These are phyloP conservation scores for Astrothelium subdiscretum DNA, from an alignment of 495 filamentous ascomycete genomes.

Conservation along the genomic window DNA sequence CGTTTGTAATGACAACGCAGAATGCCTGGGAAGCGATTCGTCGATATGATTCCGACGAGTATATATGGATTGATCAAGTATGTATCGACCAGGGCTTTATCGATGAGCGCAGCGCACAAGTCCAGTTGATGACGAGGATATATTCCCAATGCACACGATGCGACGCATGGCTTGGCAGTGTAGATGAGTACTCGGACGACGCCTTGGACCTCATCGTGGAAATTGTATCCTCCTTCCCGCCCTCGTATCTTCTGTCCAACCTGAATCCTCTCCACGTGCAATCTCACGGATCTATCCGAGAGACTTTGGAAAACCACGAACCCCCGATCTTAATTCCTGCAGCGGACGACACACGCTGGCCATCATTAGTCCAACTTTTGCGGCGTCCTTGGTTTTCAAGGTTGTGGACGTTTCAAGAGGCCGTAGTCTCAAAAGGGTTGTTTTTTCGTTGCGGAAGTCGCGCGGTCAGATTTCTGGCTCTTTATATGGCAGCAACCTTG, in stretches of 20 bases:
- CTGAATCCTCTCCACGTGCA: neutral
- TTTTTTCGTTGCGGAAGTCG: neutral
- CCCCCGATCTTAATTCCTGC: neutral
- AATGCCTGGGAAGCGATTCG: neutral
- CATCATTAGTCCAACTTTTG: neutral
- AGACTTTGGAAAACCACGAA: neutral
- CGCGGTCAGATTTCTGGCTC: neutral
- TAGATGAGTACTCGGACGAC: neutral
- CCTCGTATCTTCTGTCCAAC: neutral
- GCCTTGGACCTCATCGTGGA: neutral
- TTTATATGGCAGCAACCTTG: neutral
- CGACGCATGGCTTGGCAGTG: neutral
- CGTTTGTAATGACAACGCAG: neutral
- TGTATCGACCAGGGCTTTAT: conserved; percentile 8
- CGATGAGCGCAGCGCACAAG: conserved; percentile 6
- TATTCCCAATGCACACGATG: neutral
- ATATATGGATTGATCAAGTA: conserved; percentile 9
- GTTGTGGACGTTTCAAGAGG: neutral
- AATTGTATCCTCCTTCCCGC: neutral
- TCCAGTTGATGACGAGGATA: neutral
- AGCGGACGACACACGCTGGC: neutral
- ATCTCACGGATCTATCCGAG: neutral
- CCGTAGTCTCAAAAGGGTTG: neutral
- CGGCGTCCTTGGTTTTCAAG: neutral
- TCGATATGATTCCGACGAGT: neutral